phyloP scores from a whole-genome alignment of 345 rosid species.

The Citrus glauca region DNA sequence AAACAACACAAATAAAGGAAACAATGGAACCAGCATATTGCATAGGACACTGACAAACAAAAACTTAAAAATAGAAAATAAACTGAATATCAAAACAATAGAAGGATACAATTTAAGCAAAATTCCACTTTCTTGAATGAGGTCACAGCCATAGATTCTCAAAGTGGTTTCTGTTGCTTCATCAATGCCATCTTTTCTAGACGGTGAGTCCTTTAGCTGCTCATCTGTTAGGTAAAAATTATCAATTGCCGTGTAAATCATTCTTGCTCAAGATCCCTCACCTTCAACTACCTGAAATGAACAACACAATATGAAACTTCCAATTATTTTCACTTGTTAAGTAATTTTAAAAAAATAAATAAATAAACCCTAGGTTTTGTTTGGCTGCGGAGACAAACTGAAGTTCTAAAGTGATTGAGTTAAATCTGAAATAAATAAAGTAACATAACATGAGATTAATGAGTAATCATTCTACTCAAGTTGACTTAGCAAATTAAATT shows the following conservation, averaged over 20 bases:
- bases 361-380: background rate
- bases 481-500: background rate
- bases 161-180: slow-evolving; percentile 69
- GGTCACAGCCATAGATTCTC: slow-evolving; percentile 90
- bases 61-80: background rate
- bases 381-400: background rate
- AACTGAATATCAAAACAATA: background rate
- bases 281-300: slow-evolving; percentile 9
- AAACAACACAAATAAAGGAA: slow-evolving; percentile 18
- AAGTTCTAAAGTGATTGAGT: background rate
- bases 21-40: background rate
- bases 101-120: slow-evolving; percentile 75
- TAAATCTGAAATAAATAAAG: too few relatives aligned
- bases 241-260: slow-evolving; percentile 93
- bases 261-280: slow-evolving; percentile 16
- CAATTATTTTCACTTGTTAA: background rate
- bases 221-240: slow-evolving; percentile 84
- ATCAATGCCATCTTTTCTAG: slow-evolving; percentile 87
- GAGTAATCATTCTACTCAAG: background rate
- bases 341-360: background rate
- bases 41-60: background rate
- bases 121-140: slow-evolving; percentile 89
- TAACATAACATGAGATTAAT: background rate
- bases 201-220: slow-evolving; percentile 63
- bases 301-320: background rate